Conservation (phyloP, 2,329 filamentous ascomycete genomes). For the Penicillium italicum region DNA sequence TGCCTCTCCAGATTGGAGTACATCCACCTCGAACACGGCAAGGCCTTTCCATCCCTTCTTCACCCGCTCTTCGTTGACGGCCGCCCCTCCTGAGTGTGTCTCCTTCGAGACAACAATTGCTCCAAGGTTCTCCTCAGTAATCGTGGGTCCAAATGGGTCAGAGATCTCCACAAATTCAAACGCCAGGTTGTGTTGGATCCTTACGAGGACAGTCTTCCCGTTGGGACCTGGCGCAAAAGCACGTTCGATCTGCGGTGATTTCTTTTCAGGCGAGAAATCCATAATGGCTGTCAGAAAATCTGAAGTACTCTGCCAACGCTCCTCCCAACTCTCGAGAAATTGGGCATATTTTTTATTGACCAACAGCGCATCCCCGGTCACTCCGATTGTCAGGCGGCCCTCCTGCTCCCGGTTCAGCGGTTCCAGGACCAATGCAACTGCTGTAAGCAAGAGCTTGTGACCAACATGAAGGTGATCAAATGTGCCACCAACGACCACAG, state of each 20-base stretch:
- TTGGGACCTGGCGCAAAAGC: conserved; percentile 39
- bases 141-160: conserved; percentile 86
- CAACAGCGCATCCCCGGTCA: conserved; percentile 82
- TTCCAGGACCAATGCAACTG: conserved; percentile 68
- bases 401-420: conserved; percentile 42
- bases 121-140: conserved; percentile 72
- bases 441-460: conserved; percentile 94
- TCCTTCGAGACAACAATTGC: conserved; percentile 84
- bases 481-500: conserved; percentile 82
- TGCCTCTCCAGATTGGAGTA: conserved; percentile 65
- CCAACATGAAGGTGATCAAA: conserved; percentile 95
- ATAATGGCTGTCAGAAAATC: conserved; percentile 65
- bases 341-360: conserved; percentile 85
- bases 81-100: conserved; percentile 75
- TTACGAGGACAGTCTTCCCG: conserved; percentile 37
- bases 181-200: conserved; percentile 59
- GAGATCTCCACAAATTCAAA: conserved; percentile 81
- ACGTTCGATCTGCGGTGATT: conserved; percentile 28
- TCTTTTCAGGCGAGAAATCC: conserved; percentile 52
- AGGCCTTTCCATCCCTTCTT: conserved; percentile 73
- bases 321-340: conserved; percentile 74
- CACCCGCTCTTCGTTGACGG: conserved; percentile 77
- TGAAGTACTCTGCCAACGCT: conserved; percentile 65
- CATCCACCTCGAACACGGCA: conserved; percentile 83
- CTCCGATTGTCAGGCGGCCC: conserved; percentile 70